A percentile compares a stretch with the other conserved stretches of the same genome.
Evolutionary conservation across 257 asterid genomes (phyloP).

Genomic region (Solanum pimpinellifolium): DNA sequence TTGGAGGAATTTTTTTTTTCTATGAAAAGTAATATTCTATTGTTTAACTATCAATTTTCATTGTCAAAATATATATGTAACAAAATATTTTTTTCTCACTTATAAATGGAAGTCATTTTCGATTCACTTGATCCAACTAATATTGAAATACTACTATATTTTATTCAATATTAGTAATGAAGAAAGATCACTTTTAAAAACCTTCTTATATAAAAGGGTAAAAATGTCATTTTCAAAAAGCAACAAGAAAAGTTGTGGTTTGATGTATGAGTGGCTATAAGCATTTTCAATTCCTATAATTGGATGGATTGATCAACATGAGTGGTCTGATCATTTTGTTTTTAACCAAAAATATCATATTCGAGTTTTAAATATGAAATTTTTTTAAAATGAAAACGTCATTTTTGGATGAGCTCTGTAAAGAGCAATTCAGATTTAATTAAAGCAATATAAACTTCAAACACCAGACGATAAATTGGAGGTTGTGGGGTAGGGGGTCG

Average conservation of each 20-base stretch:
- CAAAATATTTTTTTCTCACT: not conserved
- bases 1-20: not conserved
- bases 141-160: not conserved
- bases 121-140: not conserved
- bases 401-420: fast-evolving
- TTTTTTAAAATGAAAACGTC: too few relatives aligned
- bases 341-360: too few relatives aligned
- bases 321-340: too few relatives aligned
- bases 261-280: conserved; percentile 1
- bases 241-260: not conserved
- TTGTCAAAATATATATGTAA: not conserved
- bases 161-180: not conserved
- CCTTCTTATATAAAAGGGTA: not conserved
- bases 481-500: too few relatives aligned
- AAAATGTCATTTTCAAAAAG: not conserved
- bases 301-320: too few relatives aligned
- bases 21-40: not conserved
- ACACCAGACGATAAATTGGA: too few relatives aligned
- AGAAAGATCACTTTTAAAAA: not conserved
- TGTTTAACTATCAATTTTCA: not conserved
- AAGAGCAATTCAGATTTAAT: not conserved
- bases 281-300: not conserved
- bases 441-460: too few relatives aligned
- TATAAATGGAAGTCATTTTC: not conserved
- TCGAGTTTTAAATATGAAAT: too few relatives aligned